A percentile compares a stretch with the other conserved stretches of the same genome.
phyloP scores from a whole-genome alignment of 2,329 filamentous ascomycete species.

The Alternaria sp. region DNA sequence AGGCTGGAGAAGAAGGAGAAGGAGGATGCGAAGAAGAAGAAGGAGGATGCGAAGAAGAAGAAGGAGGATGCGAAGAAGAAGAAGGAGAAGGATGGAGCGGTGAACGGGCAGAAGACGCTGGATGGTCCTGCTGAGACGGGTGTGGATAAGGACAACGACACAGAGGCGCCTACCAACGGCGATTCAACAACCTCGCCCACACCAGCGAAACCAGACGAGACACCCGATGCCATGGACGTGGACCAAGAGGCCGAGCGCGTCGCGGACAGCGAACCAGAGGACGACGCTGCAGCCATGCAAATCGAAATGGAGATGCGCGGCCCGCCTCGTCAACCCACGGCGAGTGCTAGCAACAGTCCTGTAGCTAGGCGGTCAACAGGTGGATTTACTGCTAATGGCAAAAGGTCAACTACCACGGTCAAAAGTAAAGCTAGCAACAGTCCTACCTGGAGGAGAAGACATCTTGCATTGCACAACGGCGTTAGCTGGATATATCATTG shows the following conservation, averaged over 20 bases:
- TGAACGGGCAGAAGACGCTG: slow-evolving; percentile 5
- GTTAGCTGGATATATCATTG: slow-evolving; percentile 13
- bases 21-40: slow-evolving; percentile 19
- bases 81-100: slow-evolving; percentile 10
- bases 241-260: slow-evolving; percentile 21
- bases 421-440: slow-evolving; percentile 21
- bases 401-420: no score
- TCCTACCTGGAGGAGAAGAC: background rate
- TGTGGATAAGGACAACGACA: slow-evolving; percentile 3
- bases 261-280: slow-evolving; percentile 38
- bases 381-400: slow-evolving; percentile 44
- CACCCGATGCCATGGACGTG: slow-evolving; percentile 22
- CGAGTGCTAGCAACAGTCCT: slow-evolving; percentile 18
- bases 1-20: slow-evolving; percentile 55
- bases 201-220: slow-evolving; percentile 9
- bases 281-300: slow-evolving; percentile 49
- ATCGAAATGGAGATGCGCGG: slow-evolving; percentile 54
- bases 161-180: slow-evolving; percentile 4
- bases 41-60: slow-evolving; percentile 24
- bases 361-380: slow-evolving; percentile 34
- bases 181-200: background rate
- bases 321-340: slow-evolving; percentile 22
- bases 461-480: slow-evolving; percentile 21
- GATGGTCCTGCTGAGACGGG: slow-evolving; percentile 6
- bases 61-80: slow-evolving; percentile 22